A percentile compares a stretch with the other conserved stretches of the same genome.
These are phyloP conservation scores for Bipolaris sorokiniana DNA, from an alignment of 2,329 filamentous ascomycete species.

Conservation along the genomic window DNA sequence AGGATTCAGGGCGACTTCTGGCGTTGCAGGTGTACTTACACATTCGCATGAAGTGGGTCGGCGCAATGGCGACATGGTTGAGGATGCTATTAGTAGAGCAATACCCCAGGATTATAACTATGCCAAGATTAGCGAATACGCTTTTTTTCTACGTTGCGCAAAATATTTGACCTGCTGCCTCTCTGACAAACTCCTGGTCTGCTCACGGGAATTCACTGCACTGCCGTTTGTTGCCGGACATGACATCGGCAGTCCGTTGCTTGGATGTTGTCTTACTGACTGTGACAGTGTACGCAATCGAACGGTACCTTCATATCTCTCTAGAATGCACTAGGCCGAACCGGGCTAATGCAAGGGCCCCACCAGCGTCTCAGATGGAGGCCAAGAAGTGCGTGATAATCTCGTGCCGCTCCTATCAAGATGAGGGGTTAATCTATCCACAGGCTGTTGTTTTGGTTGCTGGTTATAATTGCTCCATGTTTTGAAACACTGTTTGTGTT, in stretches of 20 bases:
- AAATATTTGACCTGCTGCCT: not conserved
- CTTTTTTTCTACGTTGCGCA: not conserved
- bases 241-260: not conserved
- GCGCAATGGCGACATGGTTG: constrained; percentile 7
- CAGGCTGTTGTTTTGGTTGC: constrained; percentile 3
- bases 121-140: constrained; percentile 11
- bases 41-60: constrained; percentile 4
- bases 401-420: constrained; percentile 10
- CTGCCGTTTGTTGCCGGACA: not conserved
- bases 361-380: constrained; percentile 9
- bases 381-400: constrained; percentile 5
- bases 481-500: constrained; percentile 6
- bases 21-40: constrained; percentile 8
- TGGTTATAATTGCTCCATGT: constrained; percentile 1
- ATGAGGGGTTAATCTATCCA: constrained; percentile 15
- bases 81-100: constrained; percentile 4
- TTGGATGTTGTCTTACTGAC: not conserved
- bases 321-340: constrained; percentile 2
- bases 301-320: constrained; percentile 8
- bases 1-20: not conserved
- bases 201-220: too few species aligned
- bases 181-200: not conserved
- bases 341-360: constrained; percentile 1
- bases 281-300: constrained; percentile 2
- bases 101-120: constrained; percentile 10